Evolutionary conservation across 805 yeast species (phyloP), one percentile per base, ranked within the genome.

Genomic region (Henningerozyma blattae): DNA sequence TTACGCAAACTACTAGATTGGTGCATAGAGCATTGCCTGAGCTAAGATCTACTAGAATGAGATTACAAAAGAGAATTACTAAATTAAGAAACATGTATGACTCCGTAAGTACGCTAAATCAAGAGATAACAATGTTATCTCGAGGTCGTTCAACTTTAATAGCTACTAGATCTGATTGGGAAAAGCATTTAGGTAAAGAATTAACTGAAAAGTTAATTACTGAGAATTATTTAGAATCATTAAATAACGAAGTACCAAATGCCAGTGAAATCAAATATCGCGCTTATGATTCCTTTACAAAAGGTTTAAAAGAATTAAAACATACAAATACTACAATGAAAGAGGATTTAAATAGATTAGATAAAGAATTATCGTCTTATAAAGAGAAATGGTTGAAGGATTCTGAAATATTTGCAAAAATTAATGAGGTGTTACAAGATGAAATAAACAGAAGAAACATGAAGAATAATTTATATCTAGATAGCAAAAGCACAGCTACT

Each of bases 381-480:
- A 52, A 51, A 30, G 37, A 38, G 6, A 52, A 50, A 32, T 54
- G 59, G 59, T 18, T 45, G 18, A 44, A 51, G 20, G 54, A 53
- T 42, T 56, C 56, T 3, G 47, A 47, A 7, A 40, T 54, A 9
- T 51, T 53, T 26, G 36, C 44, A 3, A 50, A 46, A 27, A 44
- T 54, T 15, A 42, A 53, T 0, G 38, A 43, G 5, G 40, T 49
- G 1, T 37, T 54, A 15, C 47, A 45, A 24, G 54, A 45, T 13
- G 58, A 51, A 34, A 36, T 52, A 24, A 22, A 25, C 7, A 43
- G 37, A 26, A 47, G 58, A 37, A 40, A 46, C 29, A 26, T 41
- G 15, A 33, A 40, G 25, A 30, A 34, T 4, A 34, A 37, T 20
- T 36, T 30, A 15, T 7, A n/a, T 20, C n/a, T n/a, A n/a, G 28